Conservation (phyloP, 768 basidiomycete genomes). For the Dentipellis sp. region DNA sequence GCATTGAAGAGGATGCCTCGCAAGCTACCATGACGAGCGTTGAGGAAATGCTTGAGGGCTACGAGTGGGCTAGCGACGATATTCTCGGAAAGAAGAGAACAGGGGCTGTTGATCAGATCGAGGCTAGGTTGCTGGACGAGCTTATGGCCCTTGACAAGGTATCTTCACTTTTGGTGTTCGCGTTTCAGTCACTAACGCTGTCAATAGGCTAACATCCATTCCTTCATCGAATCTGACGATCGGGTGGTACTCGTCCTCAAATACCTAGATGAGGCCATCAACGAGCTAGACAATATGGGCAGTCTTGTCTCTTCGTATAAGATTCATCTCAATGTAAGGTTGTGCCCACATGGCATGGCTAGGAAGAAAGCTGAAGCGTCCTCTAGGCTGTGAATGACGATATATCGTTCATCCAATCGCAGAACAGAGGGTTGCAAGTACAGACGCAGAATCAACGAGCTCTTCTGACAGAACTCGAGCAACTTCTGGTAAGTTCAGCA, state of each 20-base stretch:
- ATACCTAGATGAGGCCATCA: slow-evolving; percentile 80
- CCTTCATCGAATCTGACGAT: slow-evolving; percentile 94
- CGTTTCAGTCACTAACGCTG: background rate
- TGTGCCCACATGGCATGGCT: slow-evolving; percentile 2
- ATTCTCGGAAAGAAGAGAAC: slow-evolving; percentile 55
- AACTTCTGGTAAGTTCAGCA: slow-evolving; percentile 51
- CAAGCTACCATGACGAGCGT: slow-evolving; percentile 85
- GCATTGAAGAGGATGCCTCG: slow-evolving; percentile 56
- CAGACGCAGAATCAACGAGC: slow-evolving; percentile 93
- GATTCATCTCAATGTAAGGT: slow-evolving; percentile 84
- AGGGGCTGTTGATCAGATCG: slow-evolving; percentile 85
- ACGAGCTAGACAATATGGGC: slow-evolving; percentile 87
- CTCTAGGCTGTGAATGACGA: slow-evolving; percentile 86
- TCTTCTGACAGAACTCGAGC: slow-evolving; percentile 77
- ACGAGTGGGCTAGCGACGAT: slow-evolving; percentile 89
- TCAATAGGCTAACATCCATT: slow-evolving; percentile 87
- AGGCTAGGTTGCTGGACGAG: slow-evolving; percentile 83
- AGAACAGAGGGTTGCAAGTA: slow-evolving; percentile 93
- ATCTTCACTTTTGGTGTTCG: slow-evolving; percentile 6
- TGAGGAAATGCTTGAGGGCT: slow-evolving; percentile 98
- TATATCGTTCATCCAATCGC: slow-evolving; percentile 91
- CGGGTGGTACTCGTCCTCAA: slow-evolving; percentile 79
- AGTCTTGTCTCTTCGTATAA: slow-evolving; percentile 87
- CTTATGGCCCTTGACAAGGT: slow-evolving; percentile 92
- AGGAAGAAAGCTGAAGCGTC: slow-evolving; percentile 5